Evolutionary conservation across 2,329 filamentous ascomycete genomes (phyloP), one percentile per base, ranked within the genome.

Genomic region (Hypoxylon sp.): DNA sequence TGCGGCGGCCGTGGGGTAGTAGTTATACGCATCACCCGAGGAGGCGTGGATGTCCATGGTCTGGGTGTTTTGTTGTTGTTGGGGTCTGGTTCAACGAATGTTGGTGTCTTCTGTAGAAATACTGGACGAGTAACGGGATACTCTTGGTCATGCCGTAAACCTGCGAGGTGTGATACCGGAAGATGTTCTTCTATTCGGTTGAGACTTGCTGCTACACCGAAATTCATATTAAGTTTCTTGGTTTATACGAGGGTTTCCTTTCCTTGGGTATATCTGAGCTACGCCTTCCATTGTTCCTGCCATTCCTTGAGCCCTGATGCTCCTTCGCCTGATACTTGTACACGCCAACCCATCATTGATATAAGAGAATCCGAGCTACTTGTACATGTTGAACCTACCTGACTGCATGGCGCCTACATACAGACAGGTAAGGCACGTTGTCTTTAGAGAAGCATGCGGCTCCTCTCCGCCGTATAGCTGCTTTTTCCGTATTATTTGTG

Each of bases 11-110:
- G 52, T 48, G 29, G 48, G n/a, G 48, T 51, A 51, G 35, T 63
- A 53, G 24, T 18, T 43, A 45, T 47, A 48, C 3, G 55, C 29
- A 10, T 55, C 43, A 40, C 24, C 26, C 23, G 41, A 7, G 3
- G 40, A 33, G 15, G 17, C 15, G 5, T 38, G 20, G 21, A 46
- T 29, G 31, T 61, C 58, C 53, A 61, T 58, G 20, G 33, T 27
- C 11, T 21, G 7, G 11, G 7, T 40, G 11, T 40, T 40, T n/a
- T n/a, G n/a, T n/a, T 29, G 26, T 29, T 29, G 11, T 11, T 11
- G 11, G 26, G 6, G 38, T 24, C 20, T 24, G 15, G 18, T 24
- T 23, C 13, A 41, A 24, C 15, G 9, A 21, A 13, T 13, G 20
- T 15, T n/a, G n/a, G 35, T 3, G 13, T 38, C 4, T 38, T 38